Evolutionary conservation across 139 green algal species (phyloP).

Genomic region (Bryopsis sp.): DNA sequence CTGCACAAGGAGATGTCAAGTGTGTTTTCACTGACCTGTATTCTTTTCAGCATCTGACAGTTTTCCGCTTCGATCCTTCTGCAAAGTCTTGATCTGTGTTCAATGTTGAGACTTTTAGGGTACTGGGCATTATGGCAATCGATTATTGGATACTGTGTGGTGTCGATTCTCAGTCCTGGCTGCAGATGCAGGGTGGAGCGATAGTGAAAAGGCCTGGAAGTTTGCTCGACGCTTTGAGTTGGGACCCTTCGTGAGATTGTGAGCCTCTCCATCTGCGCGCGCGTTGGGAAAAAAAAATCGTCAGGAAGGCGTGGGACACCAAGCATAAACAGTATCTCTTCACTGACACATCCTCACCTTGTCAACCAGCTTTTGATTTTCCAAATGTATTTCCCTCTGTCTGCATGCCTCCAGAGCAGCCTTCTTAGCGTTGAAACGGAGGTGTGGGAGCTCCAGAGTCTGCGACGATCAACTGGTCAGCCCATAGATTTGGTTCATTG

Average conservation of each 20-base stretch:
- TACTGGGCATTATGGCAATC: background rate
- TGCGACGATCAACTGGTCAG: background rate
- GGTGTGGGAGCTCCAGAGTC: background rate
- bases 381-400: background rate
- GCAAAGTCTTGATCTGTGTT: background rate
- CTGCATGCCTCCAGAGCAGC: background rate
- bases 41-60: background rate
- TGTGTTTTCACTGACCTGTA: background rate
- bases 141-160: slow-evolving; percentile 3
- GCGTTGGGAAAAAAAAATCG: too few relatives aligned
- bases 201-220: background rate
- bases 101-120: background rate
- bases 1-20: background rate
- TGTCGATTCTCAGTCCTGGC: background rate
- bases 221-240: too few relatives aligned
- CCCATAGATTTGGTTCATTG: background rate
- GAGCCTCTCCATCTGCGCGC: too few relatives aligned
- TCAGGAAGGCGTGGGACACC: too few relatives aligned
- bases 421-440: background rate
- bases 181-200: background rate
- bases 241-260: too few relatives aligned
- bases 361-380: background rate
- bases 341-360: too few relatives aligned
- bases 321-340: too few relatives aligned
- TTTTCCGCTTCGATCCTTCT: background rate